phyloP scores from a whole-genome alignment of 116 monocot genomes.

The Trichopus zeylanicus region DNA sequence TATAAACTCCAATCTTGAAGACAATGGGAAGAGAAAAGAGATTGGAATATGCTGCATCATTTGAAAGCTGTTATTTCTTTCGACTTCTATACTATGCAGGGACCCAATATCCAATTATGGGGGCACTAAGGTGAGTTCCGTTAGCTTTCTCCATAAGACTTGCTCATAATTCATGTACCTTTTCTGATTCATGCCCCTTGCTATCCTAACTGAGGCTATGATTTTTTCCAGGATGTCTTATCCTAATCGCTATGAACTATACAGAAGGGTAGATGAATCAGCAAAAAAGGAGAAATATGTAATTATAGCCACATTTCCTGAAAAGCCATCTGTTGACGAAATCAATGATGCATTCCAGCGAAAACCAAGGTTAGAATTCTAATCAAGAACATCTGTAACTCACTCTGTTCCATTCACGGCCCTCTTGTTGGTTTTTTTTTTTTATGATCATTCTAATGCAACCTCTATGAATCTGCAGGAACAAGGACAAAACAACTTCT shows the following conservation, averaged over 20 bases:
- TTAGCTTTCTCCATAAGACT: background rate
- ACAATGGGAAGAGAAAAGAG: constrained; percentile 93
- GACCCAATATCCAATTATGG: constrained; percentile 93
- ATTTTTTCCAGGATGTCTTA: constrained; percentile 87
- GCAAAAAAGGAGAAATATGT: constrained; percentile 70
- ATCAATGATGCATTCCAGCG: constrained; percentile 83
- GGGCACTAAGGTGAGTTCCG: constrained; percentile 59
- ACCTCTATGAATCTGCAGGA: constrained; percentile 33
- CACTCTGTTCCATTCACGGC: too few relatives aligned
- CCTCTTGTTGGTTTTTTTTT: too few relatives aligned
- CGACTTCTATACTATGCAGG: constrained; percentile 90
- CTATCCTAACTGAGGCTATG: background rate
- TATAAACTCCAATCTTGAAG: constrained; percentile 24
- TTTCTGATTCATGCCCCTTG: background rate
- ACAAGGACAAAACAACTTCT: constrained; percentile 49
- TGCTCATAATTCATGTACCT: background rate
- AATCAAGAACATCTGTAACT: too few relatives aligned
- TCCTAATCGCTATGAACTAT: constrained; percentile 67
- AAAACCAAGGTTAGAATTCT: constrained; percentile 38
- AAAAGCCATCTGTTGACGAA: constrained; percentile 68
- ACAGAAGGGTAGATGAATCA: constrained; percentile 64
- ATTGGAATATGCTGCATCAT: constrained; percentile 87
- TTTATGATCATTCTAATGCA: too few relatives aligned
- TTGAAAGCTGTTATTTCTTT: constrained; percentile 82
- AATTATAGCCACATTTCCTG: constrained; percentile 51